A percentile compares a stretch with the other conserved stretches of the same genome.
Conservation (phyloP, 495 filamentous ascomycete species). For the Xylaria sp. region DNA sequence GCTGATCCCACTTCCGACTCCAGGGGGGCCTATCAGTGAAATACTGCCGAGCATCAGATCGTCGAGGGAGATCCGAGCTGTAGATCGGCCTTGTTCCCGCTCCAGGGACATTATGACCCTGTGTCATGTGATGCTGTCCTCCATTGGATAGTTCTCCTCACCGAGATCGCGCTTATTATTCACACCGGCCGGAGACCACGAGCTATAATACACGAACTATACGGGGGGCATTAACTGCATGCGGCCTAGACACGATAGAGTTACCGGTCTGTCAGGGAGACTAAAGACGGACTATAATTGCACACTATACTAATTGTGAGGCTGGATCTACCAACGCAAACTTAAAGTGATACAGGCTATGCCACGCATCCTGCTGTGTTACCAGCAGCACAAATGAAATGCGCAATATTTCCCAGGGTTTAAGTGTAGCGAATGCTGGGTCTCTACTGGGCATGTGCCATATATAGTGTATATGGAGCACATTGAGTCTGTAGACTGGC, state of each 20-base stretch:
- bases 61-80: neutral
- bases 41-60: neutral
- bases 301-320: neutral
- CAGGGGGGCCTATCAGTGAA: neutral
- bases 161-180: slow-evolving; percentile 12
- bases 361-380: neutral
- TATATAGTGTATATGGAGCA: neutral
- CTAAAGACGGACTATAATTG: too few relatives aligned
- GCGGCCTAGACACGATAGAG: neutral
- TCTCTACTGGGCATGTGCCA: neutral
- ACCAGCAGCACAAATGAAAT: neutral
- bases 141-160: neutral
- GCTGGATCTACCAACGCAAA: neutral
- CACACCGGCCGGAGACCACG: neutral
- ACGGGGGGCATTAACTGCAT: slow-evolving; percentile 1
- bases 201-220: neutral
- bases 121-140: neutral
- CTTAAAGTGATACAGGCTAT: neutral
- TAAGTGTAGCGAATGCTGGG: neutral
- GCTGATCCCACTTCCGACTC: neutral
- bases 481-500: neutral
- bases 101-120: neutral
- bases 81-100: neutral
- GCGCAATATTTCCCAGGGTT: neutral
- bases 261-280: too few relatives aligned